These are phyloP conservation scores for Colletotrichum falcatum DNA, from an alignment of 2,329 filamentous ascomycete species.

Conservation along the genomic window DNA sequence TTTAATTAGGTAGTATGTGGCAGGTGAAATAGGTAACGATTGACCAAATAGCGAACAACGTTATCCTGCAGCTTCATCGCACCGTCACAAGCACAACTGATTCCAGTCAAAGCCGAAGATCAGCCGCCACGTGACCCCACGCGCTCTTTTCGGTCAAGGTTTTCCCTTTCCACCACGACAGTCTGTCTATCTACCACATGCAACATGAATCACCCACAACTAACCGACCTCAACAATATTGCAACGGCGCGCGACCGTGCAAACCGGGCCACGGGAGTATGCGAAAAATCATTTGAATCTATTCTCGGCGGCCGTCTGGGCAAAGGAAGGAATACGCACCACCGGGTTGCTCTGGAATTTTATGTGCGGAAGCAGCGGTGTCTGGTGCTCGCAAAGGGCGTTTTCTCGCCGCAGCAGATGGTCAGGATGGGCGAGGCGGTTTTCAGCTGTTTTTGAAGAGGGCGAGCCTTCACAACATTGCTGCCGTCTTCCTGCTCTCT, in stretches of 20 bases:
- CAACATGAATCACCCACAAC: conserved; percentile 18
- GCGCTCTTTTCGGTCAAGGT: conserved; percentile 29
- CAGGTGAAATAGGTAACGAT: background rate
- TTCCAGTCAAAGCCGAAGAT: background rate
- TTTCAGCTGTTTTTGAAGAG: background rate
- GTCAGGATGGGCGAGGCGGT: background rate
- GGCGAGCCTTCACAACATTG: background rate
- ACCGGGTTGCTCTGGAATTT: background rate
- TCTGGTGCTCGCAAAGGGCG: conserved; percentile 6
- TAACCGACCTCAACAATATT: conserved; percentile 21
- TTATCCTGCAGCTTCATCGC: background rate
- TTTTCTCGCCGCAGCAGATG: background rate
- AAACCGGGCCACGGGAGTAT: conserved; percentile 2
- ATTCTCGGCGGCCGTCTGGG: background rate
- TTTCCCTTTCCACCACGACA: conserved; percentile 35
- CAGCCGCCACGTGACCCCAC: conserved; percentile 23
- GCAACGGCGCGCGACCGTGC: conserved; percentile 13
- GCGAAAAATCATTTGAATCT: conserved; percentile 17
- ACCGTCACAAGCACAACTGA: background rate
- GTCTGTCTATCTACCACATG: conserved; percentile 13
- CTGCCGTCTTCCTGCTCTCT: conserved; percentile 5
- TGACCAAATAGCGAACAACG: background rate
- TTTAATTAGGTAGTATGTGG: background rate
- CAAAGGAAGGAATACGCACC: conserved; percentile 6
- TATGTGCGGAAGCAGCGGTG: conserved; percentile 13